These are phyloP conservation scores for Thraustochytrium striatum DNA, from an alignment of 352 stramenopile genomes.

Conservation along the genomic window DNA sequence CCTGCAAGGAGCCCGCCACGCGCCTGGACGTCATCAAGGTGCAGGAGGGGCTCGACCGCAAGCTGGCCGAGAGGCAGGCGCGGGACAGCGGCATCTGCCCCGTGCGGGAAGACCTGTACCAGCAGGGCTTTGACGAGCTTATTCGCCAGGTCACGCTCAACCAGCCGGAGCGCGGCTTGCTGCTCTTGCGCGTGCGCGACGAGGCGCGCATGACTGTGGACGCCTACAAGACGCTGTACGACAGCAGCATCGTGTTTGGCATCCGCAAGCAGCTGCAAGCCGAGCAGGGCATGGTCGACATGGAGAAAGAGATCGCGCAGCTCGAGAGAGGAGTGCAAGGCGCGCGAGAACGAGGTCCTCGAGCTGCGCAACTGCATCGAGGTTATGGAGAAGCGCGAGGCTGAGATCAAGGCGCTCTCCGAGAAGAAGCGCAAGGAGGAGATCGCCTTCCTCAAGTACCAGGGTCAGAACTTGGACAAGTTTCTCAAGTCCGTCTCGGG, in stretches of 20 bases:
- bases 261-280: constrained; percentile 86
- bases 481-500: constrained; percentile 82
- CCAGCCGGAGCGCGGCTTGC: constrained; percentile 77
- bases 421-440: constrained; percentile 90
- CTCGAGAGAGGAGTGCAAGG: constrained; percentile 52
- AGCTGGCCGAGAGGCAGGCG: constrained; percentile 79
- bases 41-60: constrained; percentile 72
- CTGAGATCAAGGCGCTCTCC: constrained; percentile 75
- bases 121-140: constrained; percentile 83
- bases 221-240: constrained; percentile 90
- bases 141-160: constrained; percentile 86
- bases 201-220: constrained; percentile 87
- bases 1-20: constrained; percentile 76
- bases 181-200: constrained; percentile 83
- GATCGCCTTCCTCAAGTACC: constrained; percentile 89
- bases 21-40: constrained; percentile 85
- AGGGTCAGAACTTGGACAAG: constrained; percentile 86
- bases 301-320: constrained; percentile 61
- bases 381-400: constrained; percentile 82
- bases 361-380: constrained; percentile 84
- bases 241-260: constrained; percentile 84
- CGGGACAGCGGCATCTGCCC: constrained; percentile 83
- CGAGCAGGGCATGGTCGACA: constrained; percentile 81
- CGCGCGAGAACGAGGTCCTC: constrained; percentile 69
- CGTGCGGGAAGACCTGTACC: constrained; percentile 86